Evolutionary conservation across 805 yeast species (phyloP), one percentile per base, ranked within the genome.

Genomic region (Sugiyamaella smithiae): DNA sequence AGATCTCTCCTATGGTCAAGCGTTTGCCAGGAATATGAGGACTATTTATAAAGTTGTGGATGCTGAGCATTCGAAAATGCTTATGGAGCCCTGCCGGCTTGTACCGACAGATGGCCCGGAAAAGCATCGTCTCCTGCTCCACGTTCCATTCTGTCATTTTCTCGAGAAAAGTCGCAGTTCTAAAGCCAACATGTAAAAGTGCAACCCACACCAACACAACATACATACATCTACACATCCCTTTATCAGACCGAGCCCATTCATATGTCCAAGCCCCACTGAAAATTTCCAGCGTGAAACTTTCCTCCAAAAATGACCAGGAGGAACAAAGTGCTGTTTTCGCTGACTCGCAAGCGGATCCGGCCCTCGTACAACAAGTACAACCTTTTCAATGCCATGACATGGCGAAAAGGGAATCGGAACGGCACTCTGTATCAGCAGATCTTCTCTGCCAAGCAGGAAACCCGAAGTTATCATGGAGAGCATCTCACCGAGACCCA

Each of bases 401-500:
- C 63, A 28, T 69, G 73, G 86, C 84, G 67, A 74, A 80, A 41
- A 74, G 76, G 29, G 71, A 66, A 47, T 78, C 77, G 74, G 53
- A 75, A 81, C 3, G 78, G 78, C 67, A 80, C 95, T n/a, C 72
- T 88, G 51, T 93, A 76, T 69, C 96, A 88, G 68, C 96, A 91
- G 67, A 88, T 89, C 69, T 93, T 96, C 91, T 70, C 76, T 5
- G 84, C 97, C 45, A 91, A 93, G 67, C 84, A 81, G 64, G 97
- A 90, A 64, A 84, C 97, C 5, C 80, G 99, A 69, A 84, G 91
- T 1, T 91, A 91, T 67, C 99, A 91, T 66, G 99, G 99, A 59
- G 98, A 93, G 62, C 88, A 85, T 65, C 67, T 91, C 48, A 85
- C 91, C 0, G 99, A 93, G 66, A 72, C 79, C 16, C 80, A 90